Base-by-base conservation (phyloP, 192 early-diverging fungal species). In the Podila epicladia region DNA sequence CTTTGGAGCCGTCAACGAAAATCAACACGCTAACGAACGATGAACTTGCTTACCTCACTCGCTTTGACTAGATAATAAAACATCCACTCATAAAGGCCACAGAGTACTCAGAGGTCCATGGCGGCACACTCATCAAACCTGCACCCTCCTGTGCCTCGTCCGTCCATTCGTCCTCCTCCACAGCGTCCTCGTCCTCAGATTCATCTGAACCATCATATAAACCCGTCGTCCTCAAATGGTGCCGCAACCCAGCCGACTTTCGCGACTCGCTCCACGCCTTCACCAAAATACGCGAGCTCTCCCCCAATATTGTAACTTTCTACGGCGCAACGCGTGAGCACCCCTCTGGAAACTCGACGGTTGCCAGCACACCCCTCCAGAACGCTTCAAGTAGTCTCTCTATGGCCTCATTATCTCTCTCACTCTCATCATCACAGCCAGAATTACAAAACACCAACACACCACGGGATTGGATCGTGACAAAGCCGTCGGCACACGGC, bases 81-180 rank as follows among this genome's bases (percentile, higher is more conserved):
- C 71, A 80, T 48, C 77, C 77, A 31, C 77, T 80, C 55, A 80
- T 80, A 31, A 80, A 80, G 71, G 71, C 77, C 2, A 73, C 77
- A 72, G 77, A 80, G 62, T 80, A 69, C 67, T 80, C 77, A 11
- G 77, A 80, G 63, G 77, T 80, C 41, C 71, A 80, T 60, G 77
- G 70, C 22, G 77, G 77, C 8, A 65, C 70, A 17, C 70, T 80
- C 8, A 64, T 80, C 49, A 72, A 64, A 13, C 71, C 77, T 3
- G 66, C 65, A 3, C 62, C 58, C 13, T 35, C 22, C 33, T 80
- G 71, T 0, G 51, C 75, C 28, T 48, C 77, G 0, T 80, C 76
- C 9, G 62, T 79, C 29, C 76, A 79, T 55, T 72, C 76, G 7
- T 58, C 49, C 35, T 51, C 70, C 4, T 79, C 76, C 29, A 19